These are phyloP conservation scores for Deinandra increscens DNA, from an alignment of 129 eudicot genomes.

Conservation along the genomic window DNA sequence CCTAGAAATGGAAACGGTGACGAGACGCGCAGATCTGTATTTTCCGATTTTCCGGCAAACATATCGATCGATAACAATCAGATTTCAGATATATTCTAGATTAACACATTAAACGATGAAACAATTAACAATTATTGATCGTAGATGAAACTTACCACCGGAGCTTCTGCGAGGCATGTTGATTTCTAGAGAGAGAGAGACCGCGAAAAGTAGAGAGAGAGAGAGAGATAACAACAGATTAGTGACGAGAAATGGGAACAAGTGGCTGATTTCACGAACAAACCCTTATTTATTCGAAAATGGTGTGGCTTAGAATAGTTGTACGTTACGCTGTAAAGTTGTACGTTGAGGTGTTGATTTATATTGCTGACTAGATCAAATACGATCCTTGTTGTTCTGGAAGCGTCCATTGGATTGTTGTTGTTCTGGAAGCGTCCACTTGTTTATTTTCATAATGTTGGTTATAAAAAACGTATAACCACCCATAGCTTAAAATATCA, in stretches of 20 bases:
- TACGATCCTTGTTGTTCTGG: too few species aligned
- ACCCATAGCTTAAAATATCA: too few species aligned
- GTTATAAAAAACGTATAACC: too few species aligned
- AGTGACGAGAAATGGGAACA: background rate
- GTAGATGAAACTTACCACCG: conserved; percentile 46
- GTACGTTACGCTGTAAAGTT: conserved; percentile 8
- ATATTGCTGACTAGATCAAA: background rate
- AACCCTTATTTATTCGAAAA: conserved; percentile 16
- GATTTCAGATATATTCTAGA: background rate
- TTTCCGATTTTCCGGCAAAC: background rate
- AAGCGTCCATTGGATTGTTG: too few species aligned
- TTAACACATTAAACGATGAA: background rate
- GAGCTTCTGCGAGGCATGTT: conserved; percentile 87
- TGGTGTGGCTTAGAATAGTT: background rate
- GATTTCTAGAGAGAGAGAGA: conserved; percentile 2
- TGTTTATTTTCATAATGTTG: background rate
- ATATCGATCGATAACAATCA: conserved; percentile 14
- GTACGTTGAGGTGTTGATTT: background rate
- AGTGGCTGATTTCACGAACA: background rate
- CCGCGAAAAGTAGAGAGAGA: conserved; percentile 32
- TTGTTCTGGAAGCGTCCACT: conserved; percentile 17
- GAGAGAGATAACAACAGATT: too few species aligned
- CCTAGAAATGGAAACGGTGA: conserved; percentile 11
- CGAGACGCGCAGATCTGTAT: background rate
- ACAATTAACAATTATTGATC: background rate